phyloP scores from a whole-genome alignment of 345 rosid species.

The Eucalyptus cloeziana region DNA sequence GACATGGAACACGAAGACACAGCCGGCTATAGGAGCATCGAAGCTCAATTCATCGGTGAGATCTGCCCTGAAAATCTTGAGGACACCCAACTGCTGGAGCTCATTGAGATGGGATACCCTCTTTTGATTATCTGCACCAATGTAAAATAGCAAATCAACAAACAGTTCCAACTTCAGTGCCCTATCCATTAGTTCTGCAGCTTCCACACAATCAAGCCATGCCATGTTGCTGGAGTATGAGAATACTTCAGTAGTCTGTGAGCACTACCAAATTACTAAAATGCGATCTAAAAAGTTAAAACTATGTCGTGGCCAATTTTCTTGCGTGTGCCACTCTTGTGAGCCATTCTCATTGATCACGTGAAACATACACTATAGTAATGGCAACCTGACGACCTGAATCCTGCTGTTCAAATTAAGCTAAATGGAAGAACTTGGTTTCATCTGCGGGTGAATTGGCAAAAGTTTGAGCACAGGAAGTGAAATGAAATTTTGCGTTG shows the following conservation, averaged over 20 bases:
- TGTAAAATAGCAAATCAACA: not conserved
- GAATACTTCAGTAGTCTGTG: too few species aligned
- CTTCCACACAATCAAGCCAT: not conserved
- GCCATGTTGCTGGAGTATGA: not conserved
- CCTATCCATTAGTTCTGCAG: not conserved
- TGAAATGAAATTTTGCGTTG: not conserved
- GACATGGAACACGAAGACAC: slow-evolving; percentile 69
- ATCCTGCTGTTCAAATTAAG: not conserved
- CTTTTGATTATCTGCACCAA: slow-evolving; percentile 38
- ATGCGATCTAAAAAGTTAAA: not conserved
- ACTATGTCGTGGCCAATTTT: not conserved
- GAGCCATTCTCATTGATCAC: not conserved
- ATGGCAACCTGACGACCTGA: not conserved
- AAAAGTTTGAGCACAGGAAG: not conserved
- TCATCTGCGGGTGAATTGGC: not conserved
- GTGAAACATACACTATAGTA: not conserved
- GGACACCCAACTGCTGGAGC: slow-evolving; percentile 49
- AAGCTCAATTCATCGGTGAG: slow-evolving; percentile 63
- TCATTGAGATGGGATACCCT: slow-evolving; percentile 43
- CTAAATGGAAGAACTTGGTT: not conserved
- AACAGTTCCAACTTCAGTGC: not conserved
- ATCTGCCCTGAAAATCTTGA: slow-evolving; percentile 61
- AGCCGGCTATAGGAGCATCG: slow-evolving; percentile 41
- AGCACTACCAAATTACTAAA: not conserved
- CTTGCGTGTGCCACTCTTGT: not conserved